Evolutionary conservation across 495 filamentous ascomycete species (phyloP).

Genomic region (Podospora bellae-mahoneyi): DNA sequence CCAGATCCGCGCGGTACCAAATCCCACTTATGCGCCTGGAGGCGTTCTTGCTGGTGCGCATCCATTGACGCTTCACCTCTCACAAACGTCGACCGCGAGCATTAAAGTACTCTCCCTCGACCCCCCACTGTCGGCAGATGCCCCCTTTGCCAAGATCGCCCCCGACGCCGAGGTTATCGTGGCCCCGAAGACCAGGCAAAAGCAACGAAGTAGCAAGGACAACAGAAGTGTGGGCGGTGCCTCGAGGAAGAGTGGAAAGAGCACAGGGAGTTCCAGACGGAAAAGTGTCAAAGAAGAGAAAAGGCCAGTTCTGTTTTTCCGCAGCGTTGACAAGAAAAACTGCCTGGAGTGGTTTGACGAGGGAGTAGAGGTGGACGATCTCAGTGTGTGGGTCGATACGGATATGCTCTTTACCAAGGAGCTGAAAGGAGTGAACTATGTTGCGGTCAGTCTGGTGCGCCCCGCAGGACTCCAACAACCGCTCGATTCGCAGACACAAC

Average conservation of each 20-base stretch:
- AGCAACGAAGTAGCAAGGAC: slow-evolving; percentile 49
- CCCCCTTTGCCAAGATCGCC: slow-evolving; percentile 84
- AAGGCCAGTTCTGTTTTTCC: slow-evolving; percentile 65
- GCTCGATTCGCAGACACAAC: slow-evolving; percentile 68
- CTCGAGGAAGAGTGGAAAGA: slow-evolving; percentile 70
- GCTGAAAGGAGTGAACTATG: slow-evolving; percentile 69
- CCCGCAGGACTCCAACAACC: slow-evolving; percentile 75
- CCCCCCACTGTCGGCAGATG: slow-evolving; percentile 63
- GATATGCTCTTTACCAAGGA: slow-evolving; percentile 65
- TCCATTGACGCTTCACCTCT: slow-evolving; percentile 87
- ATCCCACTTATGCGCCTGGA: slow-evolving; percentile 60
- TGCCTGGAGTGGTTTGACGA: slow-evolving; percentile 73
- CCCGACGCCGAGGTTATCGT: slow-evolving; percentile 96
- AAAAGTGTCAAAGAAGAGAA: slow-evolving; percentile 60
- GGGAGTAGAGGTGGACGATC: slow-evolving; percentile 52
- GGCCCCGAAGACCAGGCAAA: slow-evolving; percentile 71
- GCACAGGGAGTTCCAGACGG: slow-evolving; percentile 61
- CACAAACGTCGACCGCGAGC: slow-evolving; percentile 91
- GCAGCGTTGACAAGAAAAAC: slow-evolving; percentile 66
- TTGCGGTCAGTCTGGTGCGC: slow-evolving; percentile 70
- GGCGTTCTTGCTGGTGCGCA: slow-evolving; percentile 54
- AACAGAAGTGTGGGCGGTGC: slow-evolving; percentile 68
- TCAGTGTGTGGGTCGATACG: slow-evolving; percentile 79
- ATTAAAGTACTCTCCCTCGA: slow-evolving; percentile 77
- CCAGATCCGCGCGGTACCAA: slow-evolving; percentile 89